phyloP scores from a whole-genome alignment of 352 stramenopile species.

The Phytophthora vignae region DNA sequence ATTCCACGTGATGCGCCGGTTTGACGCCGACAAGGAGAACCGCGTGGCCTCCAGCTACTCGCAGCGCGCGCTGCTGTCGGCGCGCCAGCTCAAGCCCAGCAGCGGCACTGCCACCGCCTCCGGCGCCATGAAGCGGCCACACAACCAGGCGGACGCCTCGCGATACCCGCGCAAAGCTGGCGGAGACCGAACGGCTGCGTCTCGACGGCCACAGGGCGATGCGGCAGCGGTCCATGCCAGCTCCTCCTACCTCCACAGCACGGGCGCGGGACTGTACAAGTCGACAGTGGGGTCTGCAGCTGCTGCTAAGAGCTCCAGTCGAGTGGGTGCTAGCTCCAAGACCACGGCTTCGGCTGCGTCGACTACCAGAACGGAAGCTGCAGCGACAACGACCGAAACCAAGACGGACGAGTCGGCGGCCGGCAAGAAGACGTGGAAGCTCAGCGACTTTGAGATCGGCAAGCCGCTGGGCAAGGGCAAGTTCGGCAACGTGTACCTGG shows the following conservation, averaged over 20 bases:
- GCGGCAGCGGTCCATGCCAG: conserved; percentile 24
- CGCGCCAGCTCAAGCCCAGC: conserved; percentile 26
- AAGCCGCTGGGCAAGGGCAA: conserved; percentile 98
- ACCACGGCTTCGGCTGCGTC: background rate
- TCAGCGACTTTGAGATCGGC: conserved; percentile 99
- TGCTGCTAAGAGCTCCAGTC: background rate
- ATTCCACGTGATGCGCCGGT: conserved; percentile 51
- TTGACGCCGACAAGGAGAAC: conserved; percentile 80
- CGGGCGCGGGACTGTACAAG: conserved; percentile 22
- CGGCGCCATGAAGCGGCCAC: conserved; percentile 40
- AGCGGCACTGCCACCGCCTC: background rate
- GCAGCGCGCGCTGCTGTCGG: conserved; percentile 21
- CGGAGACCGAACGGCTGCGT: conserved; percentile 23
- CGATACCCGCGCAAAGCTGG: conserved; percentile 43
- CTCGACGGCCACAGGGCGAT: conserved; percentile 32
- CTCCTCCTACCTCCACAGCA: conserved; percentile 27
- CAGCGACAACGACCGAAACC: background rate
- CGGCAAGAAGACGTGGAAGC: conserved; percentile 83
- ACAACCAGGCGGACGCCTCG: conserved; percentile 36
- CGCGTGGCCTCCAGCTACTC: conserved; percentile 12
- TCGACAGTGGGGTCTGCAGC: background rate
- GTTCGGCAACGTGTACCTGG: conserved; percentile 99
- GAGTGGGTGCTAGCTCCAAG: background rate
- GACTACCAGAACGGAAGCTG: background rate
- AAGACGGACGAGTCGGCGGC: background rate